Conservation (phyloP, 2,329 filamentous ascomycete genomes). For the Monilinia vaccinii-corymbosi region DNA sequence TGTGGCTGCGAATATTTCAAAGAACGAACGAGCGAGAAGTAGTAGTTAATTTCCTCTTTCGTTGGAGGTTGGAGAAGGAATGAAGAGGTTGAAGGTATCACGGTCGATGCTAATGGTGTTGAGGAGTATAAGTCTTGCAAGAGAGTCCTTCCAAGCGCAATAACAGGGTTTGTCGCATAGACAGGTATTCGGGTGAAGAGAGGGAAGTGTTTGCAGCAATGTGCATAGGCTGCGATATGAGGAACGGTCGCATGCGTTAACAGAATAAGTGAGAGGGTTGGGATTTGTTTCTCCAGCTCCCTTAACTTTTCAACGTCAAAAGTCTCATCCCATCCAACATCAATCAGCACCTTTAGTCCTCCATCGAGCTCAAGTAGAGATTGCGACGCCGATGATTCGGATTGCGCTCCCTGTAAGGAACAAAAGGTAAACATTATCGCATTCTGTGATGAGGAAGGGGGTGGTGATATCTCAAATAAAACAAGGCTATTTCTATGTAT, state of each 20-base stretch:
- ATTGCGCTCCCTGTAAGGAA: conserved; percentile 83
- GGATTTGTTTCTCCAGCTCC: conserved; percentile 85
- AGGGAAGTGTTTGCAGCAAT: conserved; percentile 95
- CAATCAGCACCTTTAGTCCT: conserved; percentile 88
- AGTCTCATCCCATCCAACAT: conserved; percentile 90
- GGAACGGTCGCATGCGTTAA: conserved; percentile 88
- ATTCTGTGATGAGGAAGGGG: not conserved
- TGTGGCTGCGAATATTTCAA: conserved; percentile 97
- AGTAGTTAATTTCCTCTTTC: conserved; percentile 79
- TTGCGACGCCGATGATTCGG: conserved; percentile 77
- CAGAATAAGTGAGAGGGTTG: conserved; percentile 85
- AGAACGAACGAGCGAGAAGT: conserved; percentile 83
- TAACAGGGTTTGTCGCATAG: conserved; percentile 89
- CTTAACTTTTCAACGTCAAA: conserved; percentile 77
- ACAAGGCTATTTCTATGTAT: not conserved
- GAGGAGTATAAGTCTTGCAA: conserved; percentile 89
- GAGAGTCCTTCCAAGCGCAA: conserved; percentile 82
- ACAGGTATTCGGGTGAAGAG: conserved; percentile 86
- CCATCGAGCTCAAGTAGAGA: conserved; percentile 96
- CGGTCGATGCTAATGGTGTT: conserved; percentile 76
- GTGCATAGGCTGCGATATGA: conserved; percentile 86
- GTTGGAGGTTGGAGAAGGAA: conserved; percentile 64
- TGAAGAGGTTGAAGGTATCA: conserved; percentile 66
- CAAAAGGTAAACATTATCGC: conserved; percentile 87
- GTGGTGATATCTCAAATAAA: not conserved